Conservation (phyloP, 2,329 filamentous ascomycete species). For the Aureobasidium sp. region DNA sequence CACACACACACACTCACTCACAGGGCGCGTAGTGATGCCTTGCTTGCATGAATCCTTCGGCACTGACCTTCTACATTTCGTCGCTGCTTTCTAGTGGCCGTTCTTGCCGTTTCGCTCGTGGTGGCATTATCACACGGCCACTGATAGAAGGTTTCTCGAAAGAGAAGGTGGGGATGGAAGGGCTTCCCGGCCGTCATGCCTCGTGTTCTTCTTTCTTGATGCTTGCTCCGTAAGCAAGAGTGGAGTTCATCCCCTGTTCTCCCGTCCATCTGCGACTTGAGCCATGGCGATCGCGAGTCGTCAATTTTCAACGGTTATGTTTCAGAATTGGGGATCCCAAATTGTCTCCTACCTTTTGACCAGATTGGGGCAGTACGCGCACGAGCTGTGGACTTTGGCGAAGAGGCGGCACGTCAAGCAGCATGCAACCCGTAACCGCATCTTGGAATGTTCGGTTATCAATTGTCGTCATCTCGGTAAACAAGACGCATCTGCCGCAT, state of each 20-base stretch:
- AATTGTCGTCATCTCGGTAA: conserved; percentile 11
- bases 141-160: conserved; percentile 16
- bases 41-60: not conserved
- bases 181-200: not conserved
- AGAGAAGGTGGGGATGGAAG: conserved; percentile 6
- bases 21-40: not conserved
- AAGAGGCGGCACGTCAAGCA: conserved; percentile 7
- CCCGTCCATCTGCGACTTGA: not conserved
- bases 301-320: conserved; percentile 9
- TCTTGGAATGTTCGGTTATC: not conserved
- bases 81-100: conserved; percentile 13
- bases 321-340: conserved; percentile 3
- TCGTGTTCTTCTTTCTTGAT: not conserved
- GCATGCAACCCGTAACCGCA: not conserved
- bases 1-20: not conserved
- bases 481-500: conserved; percentile 2
- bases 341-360: conserved; percentile 8
- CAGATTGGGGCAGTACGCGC: conserved; percentile 4
- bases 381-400: conserved; percentile 11
- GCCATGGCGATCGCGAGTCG: not conserved
- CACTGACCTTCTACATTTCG: not conserved
- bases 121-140: not conserved
- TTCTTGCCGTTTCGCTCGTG: not conserved
- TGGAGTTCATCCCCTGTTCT: conserved; percentile 1
- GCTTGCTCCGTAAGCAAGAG: conserved; percentile 12